phyloP scores from a whole-genome alignment of 148 eudicot species.

The Cornus controversa region DNA sequence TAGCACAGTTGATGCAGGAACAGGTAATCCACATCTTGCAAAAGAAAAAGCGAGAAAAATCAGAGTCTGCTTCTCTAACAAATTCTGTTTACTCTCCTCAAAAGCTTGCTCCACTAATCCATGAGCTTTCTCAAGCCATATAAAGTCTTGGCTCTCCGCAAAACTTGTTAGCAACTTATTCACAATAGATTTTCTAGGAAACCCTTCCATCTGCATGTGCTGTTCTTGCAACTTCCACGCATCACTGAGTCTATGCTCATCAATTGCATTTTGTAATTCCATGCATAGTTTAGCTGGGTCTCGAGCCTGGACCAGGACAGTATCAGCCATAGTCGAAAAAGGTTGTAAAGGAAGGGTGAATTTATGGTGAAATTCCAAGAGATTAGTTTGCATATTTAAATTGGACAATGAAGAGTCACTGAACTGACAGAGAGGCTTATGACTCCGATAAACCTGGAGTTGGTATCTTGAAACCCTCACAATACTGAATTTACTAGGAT shows the following conservation, averaged over 20 bases:
- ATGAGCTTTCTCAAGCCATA: conserved; percentile 67
- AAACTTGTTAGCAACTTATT: conserved; percentile 51
- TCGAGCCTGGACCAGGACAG: conserved; percentile 76
- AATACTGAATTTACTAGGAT: conserved; percentile 8
- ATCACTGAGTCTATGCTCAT: conserved; percentile 58
- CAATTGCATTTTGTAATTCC: conserved; percentile 60
- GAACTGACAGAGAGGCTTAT: conserved; percentile 13
- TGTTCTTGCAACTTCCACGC: conserved; percentile 71
- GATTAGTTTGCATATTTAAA: not conserved
- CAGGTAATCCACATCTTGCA: conserved; percentile 59
- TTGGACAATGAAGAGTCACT: conserved; percentile 4
- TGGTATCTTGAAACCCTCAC: conserved; percentile 10
- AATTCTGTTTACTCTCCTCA: conserved; percentile 60
- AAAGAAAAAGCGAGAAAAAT: conserved; percentile 66
- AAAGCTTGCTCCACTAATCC: conserved; percentile 68
- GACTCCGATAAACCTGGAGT: conserved; percentile 1
- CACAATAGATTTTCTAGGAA: conserved; percentile 69
- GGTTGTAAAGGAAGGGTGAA: conserved; percentile 9
- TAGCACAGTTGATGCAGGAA: conserved; percentile 64
- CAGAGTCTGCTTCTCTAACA: conserved; percentile 66
- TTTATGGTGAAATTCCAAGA: conserved; percentile 11
- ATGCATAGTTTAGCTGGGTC: conserved; percentile 70
- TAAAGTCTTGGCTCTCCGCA: conserved; percentile 55
- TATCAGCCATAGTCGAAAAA: conserved; percentile 48
- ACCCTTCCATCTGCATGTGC: conserved; percentile 90